Percentiles rank a stretch among this genome's conserved stretches.
phyloP scores from a whole-genome alignment of 1,139 yeast genomes.

The Protomyces inundatus region DNA sequence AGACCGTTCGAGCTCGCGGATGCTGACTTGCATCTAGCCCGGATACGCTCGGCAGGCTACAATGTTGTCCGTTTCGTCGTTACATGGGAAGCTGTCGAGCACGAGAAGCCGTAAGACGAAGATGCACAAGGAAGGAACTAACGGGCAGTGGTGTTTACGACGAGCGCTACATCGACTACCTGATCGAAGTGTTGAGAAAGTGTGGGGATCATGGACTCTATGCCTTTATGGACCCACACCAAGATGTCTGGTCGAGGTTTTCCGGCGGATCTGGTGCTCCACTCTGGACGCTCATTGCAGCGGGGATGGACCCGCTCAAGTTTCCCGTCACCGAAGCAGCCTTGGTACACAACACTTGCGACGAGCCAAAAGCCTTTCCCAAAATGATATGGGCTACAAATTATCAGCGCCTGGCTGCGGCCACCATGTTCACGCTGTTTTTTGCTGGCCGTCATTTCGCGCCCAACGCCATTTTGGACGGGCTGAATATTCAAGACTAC shows the following conservation, averaged over 20 bases:
- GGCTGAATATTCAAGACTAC: conserved; percentile 69
- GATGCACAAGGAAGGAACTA: not conserved
- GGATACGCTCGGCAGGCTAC: conserved; percentile 77
- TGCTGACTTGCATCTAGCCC: conserved; percentile 59
- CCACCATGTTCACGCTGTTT: conserved; percentile 80
- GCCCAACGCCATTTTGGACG: conserved; percentile 66
- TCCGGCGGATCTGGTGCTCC: conserved; percentile 98
- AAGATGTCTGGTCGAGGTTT: conserved; percentile 88
- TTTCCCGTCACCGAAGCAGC: conserved; percentile 71
- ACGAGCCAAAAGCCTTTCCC: conserved; percentile 48
- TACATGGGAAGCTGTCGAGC: conserved; percentile 93
- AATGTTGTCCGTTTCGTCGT: conserved; percentile 70
- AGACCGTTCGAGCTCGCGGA: conserved; percentile 73
- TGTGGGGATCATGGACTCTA: conserved; percentile 63
- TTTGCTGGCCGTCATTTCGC: conserved; percentile 70
- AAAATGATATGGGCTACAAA: conserved; percentile 95
- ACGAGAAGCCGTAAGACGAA: conserved; percentile 57
- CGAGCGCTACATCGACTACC: conserved; percentile 65
- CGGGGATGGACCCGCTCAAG: conserved; percentile 73
- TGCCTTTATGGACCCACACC: conserved; percentile 83
- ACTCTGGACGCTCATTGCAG: conserved; percentile 91
- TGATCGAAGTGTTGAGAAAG: conserved; percentile 56
- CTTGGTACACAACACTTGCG: conserved; percentile 53
- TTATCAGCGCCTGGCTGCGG: conserved; percentile 67
- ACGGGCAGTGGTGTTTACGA: conserved; percentile 56